phyloP scores from a whole-genome alignment of 108 stramenopile genomes.

The Heterococcus sp. region DNA sequence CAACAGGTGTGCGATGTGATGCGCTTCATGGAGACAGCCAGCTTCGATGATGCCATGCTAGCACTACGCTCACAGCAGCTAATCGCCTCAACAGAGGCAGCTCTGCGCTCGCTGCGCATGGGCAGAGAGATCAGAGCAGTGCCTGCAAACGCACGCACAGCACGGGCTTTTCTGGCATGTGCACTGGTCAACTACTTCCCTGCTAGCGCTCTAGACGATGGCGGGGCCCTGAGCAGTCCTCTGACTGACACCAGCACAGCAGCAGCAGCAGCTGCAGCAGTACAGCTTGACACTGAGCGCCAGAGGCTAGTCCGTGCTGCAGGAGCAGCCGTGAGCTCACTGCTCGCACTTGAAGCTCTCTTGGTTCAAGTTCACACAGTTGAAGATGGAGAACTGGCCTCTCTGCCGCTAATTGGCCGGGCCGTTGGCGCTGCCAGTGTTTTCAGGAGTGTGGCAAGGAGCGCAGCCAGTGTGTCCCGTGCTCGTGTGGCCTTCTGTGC shows the following conservation, averaged over 20 bases:
- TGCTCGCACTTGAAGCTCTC: too few species aligned
- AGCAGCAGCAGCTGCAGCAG: neutral
- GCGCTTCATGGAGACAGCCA: conserved; percentile 12
- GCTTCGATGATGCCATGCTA: neutral
- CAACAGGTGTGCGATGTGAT: conserved; percentile 29
- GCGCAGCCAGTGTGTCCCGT: conserved; percentile 26
- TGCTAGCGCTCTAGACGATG: neutral
- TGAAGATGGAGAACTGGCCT: too few species aligned
- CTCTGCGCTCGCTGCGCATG: conserved; percentile 38
- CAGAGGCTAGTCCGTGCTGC: too few species aligned
- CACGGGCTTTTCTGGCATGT: conserved; percentile 34
- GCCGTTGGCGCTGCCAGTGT: too few species aligned
- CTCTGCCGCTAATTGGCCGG: too few species aligned
- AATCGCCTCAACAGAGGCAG: conserved; percentile 3
- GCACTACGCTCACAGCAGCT: neutral
- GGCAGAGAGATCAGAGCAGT: conserved; percentile 38
- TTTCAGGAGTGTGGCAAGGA: too few species aligned
- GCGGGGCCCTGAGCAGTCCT: conserved; percentile 4
- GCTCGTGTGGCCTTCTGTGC: conserved; percentile 39
- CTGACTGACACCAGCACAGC: neutral
- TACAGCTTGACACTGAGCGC: neutral
- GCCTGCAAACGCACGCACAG: conserved; percentile 29
- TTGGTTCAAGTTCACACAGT: too few species aligned
- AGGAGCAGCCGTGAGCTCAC: too few species aligned
- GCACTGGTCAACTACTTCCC: conserved; percentile 4